Conservation (phyloP, 2,329 filamentous ascomycete species). For the Colletotrichum musae region DNA sequence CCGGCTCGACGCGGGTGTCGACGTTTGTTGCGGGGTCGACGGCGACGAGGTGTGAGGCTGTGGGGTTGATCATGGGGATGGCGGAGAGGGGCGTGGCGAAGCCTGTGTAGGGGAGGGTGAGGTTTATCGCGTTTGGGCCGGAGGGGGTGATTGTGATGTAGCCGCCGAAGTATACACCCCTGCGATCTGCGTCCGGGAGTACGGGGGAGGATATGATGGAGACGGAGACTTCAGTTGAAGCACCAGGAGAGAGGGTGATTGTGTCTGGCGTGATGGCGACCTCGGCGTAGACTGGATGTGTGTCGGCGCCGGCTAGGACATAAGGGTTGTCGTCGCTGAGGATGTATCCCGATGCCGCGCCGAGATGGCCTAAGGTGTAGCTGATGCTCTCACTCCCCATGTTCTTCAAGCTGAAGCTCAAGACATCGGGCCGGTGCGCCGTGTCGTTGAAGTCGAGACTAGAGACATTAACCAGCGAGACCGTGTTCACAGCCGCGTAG, state of each 20-base stretch:
- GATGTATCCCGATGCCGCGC: background rate
- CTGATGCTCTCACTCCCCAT: background rate
- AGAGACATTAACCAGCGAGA: constrained; percentile 2
- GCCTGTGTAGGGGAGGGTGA: constrained; percentile 1
- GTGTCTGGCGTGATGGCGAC: background rate
- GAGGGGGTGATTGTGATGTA: background rate
- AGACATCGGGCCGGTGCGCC: background rate
- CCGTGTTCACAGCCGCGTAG: background rate
- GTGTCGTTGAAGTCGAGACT: constrained; percentile 16
- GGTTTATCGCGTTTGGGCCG: background rate
- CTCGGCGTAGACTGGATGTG: background rate
- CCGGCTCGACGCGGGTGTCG: background rate
- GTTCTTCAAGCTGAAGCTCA: background rate
- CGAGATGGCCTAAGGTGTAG: background rate
- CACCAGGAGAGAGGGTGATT: background rate
- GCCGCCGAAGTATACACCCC: background rate
- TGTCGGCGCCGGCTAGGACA: background rate
- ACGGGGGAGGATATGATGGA: background rate
- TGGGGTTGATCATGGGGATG: background rate
- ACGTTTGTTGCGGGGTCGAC: background rate
- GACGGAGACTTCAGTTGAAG: background rate
- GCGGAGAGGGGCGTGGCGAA: background rate
- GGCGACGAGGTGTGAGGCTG: background rate
- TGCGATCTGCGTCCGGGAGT: background rate
- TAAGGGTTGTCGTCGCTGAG: background rate